Percentiles rank a stretch among this genome's conserved stretches.
These are phyloP conservation scores for Cochlearia excelsa DNA, from an alignment of 345 rosid genomes.

Conservation along the genomic window DNA sequence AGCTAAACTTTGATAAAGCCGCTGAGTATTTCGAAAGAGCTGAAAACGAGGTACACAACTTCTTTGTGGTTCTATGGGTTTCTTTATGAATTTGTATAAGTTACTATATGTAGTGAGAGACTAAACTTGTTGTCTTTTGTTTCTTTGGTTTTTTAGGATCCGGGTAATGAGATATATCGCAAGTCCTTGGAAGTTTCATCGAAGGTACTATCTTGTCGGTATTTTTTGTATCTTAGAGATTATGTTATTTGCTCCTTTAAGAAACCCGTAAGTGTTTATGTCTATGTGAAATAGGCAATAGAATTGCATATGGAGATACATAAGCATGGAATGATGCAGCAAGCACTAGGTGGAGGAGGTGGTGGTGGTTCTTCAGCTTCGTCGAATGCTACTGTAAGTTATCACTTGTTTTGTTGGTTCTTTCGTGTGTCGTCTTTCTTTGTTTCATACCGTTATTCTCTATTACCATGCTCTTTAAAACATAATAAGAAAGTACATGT, in stretches of 20 bases:
- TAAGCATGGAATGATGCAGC: constrained; percentile 53
- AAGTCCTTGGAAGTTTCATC: constrained; percentile 75
- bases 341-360: constrained; percentile 42
- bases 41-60: constrained; percentile 51
- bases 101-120: background rate
- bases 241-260: background rate
- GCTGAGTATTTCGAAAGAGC: constrained; percentile 65
- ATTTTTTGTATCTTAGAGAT: background rate
- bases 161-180: constrained; percentile 69
- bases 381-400: constrained; percentile 48
- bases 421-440: background rate
- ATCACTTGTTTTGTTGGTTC: constrained; percentile 4
- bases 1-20: constrained; percentile 61
- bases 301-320: constrained; percentile 65
- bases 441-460: background rate
- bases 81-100: too few species aligned
- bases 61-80: background rate
- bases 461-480: background rate
- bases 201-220: constrained; percentile 48
- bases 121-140: background rate
- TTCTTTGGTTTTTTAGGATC: constrained; percentile 52
- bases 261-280: background rate
- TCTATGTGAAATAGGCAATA: constrained; percentile 56
- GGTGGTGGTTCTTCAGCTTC: constrained; percentile 52
- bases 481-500: background rate